Percentiles rank a stretch among this genome's conserved stretches.
Evolutionary conservation across 2,329 filamentous ascomycete species (phyloP).

Genomic region (Aspergillus costaricaensis): DNA sequence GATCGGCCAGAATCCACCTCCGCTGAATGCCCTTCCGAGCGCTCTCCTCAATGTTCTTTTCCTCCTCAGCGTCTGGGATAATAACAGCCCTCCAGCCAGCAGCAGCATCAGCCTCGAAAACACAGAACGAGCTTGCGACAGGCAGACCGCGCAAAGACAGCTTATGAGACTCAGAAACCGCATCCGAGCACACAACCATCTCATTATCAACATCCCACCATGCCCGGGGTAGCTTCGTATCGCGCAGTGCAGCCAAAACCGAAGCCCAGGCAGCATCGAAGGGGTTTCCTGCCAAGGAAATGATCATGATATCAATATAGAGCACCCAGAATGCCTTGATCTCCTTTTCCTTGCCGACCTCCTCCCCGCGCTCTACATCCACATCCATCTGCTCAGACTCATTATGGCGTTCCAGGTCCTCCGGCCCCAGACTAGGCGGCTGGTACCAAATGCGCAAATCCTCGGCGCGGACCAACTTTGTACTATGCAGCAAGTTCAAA

Average conservation of each 20-base stretch:
- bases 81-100: conserved; percentile 42
- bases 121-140: conserved; percentile 73
- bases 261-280: conserved; percentile 91
- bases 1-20: conserved; percentile 79
- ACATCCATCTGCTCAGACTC: conserved; percentile 51
- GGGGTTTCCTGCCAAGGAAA: conserved; percentile 87
- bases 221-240: conserved; percentile 75
- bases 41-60: conserved; percentile 48
- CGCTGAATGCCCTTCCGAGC: conserved; percentile 36
- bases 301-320: conserved; percentile 92
- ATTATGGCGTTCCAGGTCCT: conserved; percentile 34
- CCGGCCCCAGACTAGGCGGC: conserved; percentile 44
- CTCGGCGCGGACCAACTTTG: conserved; percentile 64
- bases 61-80: conserved; percentile 36
- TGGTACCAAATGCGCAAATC: conserved; percentile 74
- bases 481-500: conserved; percentile 72
- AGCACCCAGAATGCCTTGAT: conserved; percentile 91
- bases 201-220: conserved; percentile 83
- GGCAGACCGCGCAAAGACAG: conserved; percentile 68
- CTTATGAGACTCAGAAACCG: conserved; percentile 54
- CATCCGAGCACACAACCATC: conserved; percentile 72
- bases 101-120: conserved; percentile 66
- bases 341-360: conserved; percentile 42
- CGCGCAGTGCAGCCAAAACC: conserved; percentile 74
- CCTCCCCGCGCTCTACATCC: conserved; percentile 45